These are phyloP conservation scores for Limnanthes douglasii DNA, from an alignment of 345 rosid species.

Conservation along the genomic window DNA sequence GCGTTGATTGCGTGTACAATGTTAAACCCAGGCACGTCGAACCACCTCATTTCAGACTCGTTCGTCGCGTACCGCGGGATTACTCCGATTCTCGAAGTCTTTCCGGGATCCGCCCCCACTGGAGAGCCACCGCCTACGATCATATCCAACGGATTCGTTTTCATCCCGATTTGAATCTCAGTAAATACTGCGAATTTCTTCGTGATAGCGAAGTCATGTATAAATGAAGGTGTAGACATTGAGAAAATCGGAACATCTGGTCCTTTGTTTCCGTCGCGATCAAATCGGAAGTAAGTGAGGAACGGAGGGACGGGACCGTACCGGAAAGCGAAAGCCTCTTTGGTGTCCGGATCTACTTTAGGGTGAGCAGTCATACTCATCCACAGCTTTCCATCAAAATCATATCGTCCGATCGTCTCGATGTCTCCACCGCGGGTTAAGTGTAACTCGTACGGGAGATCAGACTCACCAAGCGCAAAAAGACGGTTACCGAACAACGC, in stretches of 20 bases:
- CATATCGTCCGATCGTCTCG: slow-evolving; percentile 16
- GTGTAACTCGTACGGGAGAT: slow-evolving; percentile 14
- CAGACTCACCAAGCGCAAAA: slow-evolving; percentile 22
- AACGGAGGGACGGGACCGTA: slow-evolving; percentile 22
- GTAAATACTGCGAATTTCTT: slow-evolving; percentile 12
- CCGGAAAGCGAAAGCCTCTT: slow-evolving; percentile 19
- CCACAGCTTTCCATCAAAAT: slow-evolving; percentile 13
- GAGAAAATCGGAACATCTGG: slow-evolving; percentile 18
- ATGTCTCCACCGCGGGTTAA: slow-evolving; percentile 12
- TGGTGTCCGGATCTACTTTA: slow-evolving; percentile 13
- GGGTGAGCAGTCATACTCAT: slow-evolving; percentile 29
- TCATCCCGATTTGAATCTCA: slow-evolving; percentile 14
- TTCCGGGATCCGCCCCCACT: slow-evolving; percentile 13
- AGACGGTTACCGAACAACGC: slow-evolving; percentile 18
- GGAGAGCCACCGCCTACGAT: slow-evolving; percentile 17
- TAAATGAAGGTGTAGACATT: slow-evolving; percentile 17
- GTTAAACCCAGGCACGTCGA: slow-evolving; percentile 20
- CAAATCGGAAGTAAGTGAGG: slow-evolving; percentile 16
- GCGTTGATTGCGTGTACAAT: slow-evolving; percentile 22
- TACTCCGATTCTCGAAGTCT: slow-evolving; percentile 18
- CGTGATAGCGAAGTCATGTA: slow-evolving; percentile 24
- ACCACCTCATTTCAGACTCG: slow-evolving; percentile 23
- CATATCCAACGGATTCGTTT: slow-evolving; percentile 12
- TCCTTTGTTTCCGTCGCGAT: slow-evolving; percentile 11
- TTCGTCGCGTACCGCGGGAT: slow-evolving; percentile 17